phyloP scores from a whole-genome alignment of 139 green algal species.

The Pseudopediastrum boryanum region DNA sequence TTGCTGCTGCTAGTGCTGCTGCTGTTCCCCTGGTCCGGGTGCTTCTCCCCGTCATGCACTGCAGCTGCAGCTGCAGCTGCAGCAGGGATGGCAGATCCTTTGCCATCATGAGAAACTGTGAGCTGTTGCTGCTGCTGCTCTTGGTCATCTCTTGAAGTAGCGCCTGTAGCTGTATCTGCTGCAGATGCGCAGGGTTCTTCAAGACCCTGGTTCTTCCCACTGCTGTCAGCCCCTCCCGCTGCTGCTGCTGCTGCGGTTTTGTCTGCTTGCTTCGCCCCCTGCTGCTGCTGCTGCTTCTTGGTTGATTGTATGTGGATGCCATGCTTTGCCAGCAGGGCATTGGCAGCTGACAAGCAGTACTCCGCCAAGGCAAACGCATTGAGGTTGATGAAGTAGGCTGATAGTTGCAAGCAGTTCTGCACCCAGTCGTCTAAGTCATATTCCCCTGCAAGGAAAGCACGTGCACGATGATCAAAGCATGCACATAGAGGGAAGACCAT shows the following conservation, averaged over 20 bases:
- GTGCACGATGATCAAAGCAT: too few species aligned
- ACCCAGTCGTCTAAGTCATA: constrained; percentile 57
- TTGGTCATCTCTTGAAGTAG: not conserved
- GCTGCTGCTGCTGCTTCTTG: constrained; percentile 13
- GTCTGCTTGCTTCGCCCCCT: not conserved
- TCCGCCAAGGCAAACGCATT: constrained; percentile 48
- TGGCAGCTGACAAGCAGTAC: constrained; percentile 49
- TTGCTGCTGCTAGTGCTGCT: constrained; percentile 9
- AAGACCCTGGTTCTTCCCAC: not conserved
- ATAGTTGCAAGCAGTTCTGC: constrained; percentile 63
- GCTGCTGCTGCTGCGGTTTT: constrained; percentile 3
- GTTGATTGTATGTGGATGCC: constrained; percentile 9
- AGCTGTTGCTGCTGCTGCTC: constrained; percentile 20
- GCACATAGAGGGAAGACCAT: too few species aligned
- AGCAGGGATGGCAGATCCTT: not conserved
- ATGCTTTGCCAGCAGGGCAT: constrained; percentile 16
- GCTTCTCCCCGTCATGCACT: not conserved
- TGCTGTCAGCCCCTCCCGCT: not conserved
- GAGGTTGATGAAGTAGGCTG: constrained; percentile 46
- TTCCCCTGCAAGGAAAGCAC: constrained; percentile 29
- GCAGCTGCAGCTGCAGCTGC: not conserved
- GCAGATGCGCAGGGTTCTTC: too few species aligned
- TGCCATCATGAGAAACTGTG: not conserved
- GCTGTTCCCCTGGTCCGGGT: too few species aligned
- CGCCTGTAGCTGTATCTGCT: not conserved